Evolutionary conservation across 345 rosid genomes (phyloP), one percentile per base, ranked within the genome.

Genomic region (Populus davidiana): DNA sequence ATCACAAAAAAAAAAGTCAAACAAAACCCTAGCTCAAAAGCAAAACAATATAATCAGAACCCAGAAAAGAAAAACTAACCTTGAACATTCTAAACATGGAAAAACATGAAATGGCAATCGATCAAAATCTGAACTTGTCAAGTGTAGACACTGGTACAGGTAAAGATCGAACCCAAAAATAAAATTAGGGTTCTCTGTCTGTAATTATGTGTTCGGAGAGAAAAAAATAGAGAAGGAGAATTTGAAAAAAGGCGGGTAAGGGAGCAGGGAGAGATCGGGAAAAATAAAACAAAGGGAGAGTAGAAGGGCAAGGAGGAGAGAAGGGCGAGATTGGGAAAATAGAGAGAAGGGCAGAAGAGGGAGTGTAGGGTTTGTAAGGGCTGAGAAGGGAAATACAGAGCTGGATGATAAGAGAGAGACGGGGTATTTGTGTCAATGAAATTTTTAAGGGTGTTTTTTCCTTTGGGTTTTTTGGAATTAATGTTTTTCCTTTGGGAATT

Each of bases 191-290:
- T 61, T 59, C 23, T 20, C 33, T 25, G 2, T 33, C 38, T 17
- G 54, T 13, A 7, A 36, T 29, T 23, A 17, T 10, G 59, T 8
- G 41, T 13, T 31, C 0, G 73, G 21, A 65, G 25, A 5, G 66
- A 17, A 11, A 29, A n/a, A 20, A 33, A 8, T 7, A 29, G 33
- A 49, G 23, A 36, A 64, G 54, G 71, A 79, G 13, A 73, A 73
- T 79, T 79, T 73, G 69, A 79, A 79, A 79, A 74, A 1, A 43
- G 82, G 82, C 78, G 82, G 82, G 78, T 74, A 79, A 74, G 72
- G 25, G 25, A 50, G 16, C 10, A 67, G 65, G 81, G 82, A 79
- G 82, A 69, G 82, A 79, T 79, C 82, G 82, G 82, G 41, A 77
- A 74, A 70, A 7, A 29, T 36, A 43, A 23, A 17, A 72, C 56